Percentiles rank a stretch among this genome's conserved stretches.
Conservation (phyloP, 768 basidiomycete species). For the Russula abietina region DNA sequence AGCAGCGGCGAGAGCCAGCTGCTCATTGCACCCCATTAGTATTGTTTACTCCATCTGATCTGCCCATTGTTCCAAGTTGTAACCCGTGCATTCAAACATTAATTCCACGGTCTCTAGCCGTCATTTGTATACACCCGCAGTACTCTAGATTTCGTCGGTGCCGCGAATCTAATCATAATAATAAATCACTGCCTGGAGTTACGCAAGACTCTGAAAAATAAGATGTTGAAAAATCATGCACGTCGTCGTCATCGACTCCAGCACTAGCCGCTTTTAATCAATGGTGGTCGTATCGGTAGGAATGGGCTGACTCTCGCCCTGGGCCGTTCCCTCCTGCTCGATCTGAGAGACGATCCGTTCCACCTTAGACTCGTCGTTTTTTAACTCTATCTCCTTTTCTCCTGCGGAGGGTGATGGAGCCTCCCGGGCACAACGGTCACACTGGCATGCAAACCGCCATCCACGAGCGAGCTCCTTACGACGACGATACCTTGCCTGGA, state of each 20-base stretch:
- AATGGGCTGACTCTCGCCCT: conserved; percentile 7
- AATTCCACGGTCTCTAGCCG: not conserved
- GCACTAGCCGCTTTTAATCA: conserved; percentile 5
- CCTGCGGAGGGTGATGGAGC: conserved; percentile 28
- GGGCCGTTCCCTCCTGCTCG: conserved; percentile 3
- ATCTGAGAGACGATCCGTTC: conserved; percentile 33
- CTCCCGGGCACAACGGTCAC: conserved; percentile 59
- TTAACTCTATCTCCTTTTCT: conserved; percentile 30
- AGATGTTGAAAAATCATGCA: not conserved
- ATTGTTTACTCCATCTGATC: conserved; percentile 31
- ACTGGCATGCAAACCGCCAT: conserved; percentile 76
- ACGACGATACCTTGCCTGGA: conserved; percentile 56
- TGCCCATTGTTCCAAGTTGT: conserved; percentile 16
- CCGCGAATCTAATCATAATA: conserved; percentile 9
- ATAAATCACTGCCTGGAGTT: conserved; percentile 12
- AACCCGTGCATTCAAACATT: conserved; percentile 6
- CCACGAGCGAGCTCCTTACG: conserved; percentile 71
- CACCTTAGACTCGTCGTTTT: conserved; percentile 48
- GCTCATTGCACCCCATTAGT: not conserved
- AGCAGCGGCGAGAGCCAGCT: conserved; percentile 10
- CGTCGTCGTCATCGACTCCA: not conserved
- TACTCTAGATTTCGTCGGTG: conserved; percentile 16
- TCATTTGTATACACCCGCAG: conserved; percentile 17
- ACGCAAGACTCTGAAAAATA: conserved; percentile 1
- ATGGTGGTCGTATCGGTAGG: conserved; percentile 19